phyloP scores from a whole-genome alignment of 2,329 filamentous ascomycete species.

The Ophiostoma sp. region DNA sequence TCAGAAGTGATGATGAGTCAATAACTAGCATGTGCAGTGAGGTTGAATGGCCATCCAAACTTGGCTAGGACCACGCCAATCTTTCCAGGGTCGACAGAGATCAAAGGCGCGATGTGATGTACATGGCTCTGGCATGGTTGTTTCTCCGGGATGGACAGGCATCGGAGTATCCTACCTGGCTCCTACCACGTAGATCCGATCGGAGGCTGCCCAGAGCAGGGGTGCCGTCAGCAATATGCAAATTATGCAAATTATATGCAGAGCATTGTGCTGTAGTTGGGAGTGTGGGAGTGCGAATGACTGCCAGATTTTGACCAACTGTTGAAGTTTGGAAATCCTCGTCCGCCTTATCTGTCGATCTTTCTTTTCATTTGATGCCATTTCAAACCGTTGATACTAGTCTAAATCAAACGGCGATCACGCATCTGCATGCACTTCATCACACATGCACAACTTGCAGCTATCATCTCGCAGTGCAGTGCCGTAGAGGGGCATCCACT shows the following conservation, averaged over 20 bases:
- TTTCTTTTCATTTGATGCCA: no score
- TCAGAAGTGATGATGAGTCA: neutral
- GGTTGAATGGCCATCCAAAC: neutral
- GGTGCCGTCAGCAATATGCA: neutral
- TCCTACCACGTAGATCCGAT: neutral
- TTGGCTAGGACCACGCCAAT: neutral
- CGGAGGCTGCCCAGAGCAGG: neutral
- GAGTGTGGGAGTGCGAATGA: no score
- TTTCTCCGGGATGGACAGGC: conserved; percentile 2
- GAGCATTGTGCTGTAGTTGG: no score
- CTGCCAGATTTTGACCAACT: no score
- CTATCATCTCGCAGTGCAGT: conserved; percentile 1
- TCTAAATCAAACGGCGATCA: neutral
- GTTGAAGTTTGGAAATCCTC: no score
- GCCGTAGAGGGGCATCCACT: conserved; percentile 4
- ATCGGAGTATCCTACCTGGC: neutral
- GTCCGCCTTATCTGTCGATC: no score
- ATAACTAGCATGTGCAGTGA: neutral
- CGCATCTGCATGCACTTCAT: conserved; percentile 8
- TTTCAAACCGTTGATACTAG: no score
- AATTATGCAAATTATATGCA: neutral
- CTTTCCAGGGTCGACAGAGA: neutral
- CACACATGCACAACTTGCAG: conserved; percentile 5
- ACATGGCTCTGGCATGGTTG: neutral
- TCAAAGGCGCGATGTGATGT: neutral